phyloP scores from a whole-genome alignment of 805 yeast genomes.

The Candida silvicultrix region DNA sequence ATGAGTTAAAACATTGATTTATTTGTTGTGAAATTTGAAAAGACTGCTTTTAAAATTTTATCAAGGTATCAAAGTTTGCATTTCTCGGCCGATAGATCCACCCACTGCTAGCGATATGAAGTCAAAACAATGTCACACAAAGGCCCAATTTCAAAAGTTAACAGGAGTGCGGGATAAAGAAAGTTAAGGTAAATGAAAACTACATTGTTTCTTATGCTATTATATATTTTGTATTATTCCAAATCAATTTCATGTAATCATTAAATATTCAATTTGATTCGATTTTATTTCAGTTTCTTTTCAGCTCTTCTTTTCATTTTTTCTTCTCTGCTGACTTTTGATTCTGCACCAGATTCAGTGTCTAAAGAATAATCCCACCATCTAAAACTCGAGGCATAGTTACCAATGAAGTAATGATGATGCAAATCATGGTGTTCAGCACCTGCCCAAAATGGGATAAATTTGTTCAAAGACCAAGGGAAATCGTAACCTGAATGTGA shows the following conservation, averaged over 20 bases:
- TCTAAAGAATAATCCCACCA: conserved; percentile 89
- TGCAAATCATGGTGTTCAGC: conserved; percentile 98
- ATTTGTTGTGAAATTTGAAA: no score
- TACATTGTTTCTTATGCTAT: no score
- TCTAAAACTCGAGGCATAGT: conserved; percentile 91
- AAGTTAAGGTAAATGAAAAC: no score
- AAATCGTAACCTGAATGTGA: conserved; percentile 98
- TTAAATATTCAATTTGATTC: not conserved
- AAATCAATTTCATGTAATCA: not conserved
- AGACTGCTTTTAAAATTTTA: no score
- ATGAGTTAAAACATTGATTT: no score
- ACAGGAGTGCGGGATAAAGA: no score
- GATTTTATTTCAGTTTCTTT: not conserved
- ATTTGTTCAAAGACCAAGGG: conserved; percentile 92
- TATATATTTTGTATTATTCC: no score
- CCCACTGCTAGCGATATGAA: no score
- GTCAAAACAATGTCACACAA: no score
- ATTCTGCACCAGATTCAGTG: conserved; percentile 87
- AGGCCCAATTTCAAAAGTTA: no score
- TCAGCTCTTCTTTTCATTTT: conserved; percentile 33
- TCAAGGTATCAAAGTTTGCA: no score
- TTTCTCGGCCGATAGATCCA: no score
- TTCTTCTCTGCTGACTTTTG: conserved; percentile 66
- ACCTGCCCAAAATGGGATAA: conserved; percentile 96
- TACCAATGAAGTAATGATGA: conserved; percentile 93